Evolutionary conservation across 2,329 filamentous ascomycete species (phyloP).

Genomic region (Capronia epimyces): DNA sequence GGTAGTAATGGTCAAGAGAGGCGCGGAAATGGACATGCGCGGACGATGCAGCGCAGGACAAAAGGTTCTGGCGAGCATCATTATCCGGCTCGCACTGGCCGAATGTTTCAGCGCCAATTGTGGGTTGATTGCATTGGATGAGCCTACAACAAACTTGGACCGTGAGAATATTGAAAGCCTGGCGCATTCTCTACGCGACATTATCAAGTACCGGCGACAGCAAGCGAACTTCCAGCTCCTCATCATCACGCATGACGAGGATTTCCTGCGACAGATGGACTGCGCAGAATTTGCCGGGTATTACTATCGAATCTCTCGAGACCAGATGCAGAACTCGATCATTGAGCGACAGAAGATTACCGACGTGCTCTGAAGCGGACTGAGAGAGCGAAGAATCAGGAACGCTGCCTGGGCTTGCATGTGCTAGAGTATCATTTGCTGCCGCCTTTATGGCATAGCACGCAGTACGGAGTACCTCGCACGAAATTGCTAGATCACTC

Average conservation of each 20-base stretch:
- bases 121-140: constrained; percentile 91
- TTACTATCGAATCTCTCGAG: constrained; percentile 80
- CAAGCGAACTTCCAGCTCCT: constrained; percentile 97
- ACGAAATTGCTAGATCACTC: constrained; percentile 1
- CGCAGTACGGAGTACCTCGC: no score
- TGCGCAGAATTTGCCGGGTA: constrained; percentile 88
- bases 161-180: constrained; percentile 88
- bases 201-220: constrained; percentile 74
- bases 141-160: constrained; percentile 95
- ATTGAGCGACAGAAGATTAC: constrained; percentile 63
- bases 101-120: constrained; percentile 97
- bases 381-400: background rate
- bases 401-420: background rate
- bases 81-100: constrained; percentile 90
- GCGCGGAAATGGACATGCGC: constrained; percentile 98
- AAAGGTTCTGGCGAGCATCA: constrained; percentile 93
- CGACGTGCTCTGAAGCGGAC: constrained; percentile 37
- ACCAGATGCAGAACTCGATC: constrained; percentile 78
- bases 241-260: constrained; percentile 97
- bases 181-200: constrained; percentile 75
- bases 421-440: constrained; percentile 10
- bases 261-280: constrained; percentile 88
- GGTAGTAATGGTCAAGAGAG: constrained; percentile 94
- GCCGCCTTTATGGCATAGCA: constrained; percentile 1
- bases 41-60: constrained; percentile 94